Conservation (phyloP, 139 green algal species). For the Chlamydomonas eustigma region DNA sequence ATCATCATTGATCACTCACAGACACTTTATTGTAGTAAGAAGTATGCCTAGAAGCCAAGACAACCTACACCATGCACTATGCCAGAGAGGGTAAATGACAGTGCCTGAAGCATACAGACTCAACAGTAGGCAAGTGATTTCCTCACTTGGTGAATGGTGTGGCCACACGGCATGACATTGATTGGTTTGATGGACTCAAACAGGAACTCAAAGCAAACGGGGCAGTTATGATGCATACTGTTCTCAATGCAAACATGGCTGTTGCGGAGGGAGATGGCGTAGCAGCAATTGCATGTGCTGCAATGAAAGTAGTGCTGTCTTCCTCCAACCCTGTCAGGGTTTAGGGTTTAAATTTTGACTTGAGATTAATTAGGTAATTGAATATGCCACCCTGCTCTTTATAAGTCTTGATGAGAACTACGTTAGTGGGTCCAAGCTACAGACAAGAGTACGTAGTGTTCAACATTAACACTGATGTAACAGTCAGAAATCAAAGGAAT, state of each 20-base stretch:
- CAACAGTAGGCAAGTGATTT: not conserved
- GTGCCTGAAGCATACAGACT: not conserved
- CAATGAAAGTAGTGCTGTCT: slow-evolving; percentile 93
- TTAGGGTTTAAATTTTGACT: not conserved
- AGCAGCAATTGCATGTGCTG: slow-evolving; percentile 86
- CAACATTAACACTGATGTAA: not conserved
- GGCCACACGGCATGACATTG: slow-evolving; percentile 83
- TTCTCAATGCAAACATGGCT: slow-evolving; percentile 87
- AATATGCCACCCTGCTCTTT: not conserved
- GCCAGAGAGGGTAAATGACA: slow-evolving; percentile 5
- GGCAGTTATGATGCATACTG: slow-evolving; percentile 79
- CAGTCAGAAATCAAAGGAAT: not conserved
- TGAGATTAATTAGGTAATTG: not conserved
- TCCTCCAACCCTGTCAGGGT: slow-evolving; percentile 72
- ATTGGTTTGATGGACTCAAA: slow-evolving; percentile 85
- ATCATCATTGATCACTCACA: too few species aligned
- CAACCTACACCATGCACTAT: not conserved
- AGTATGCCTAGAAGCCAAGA: too few species aligned
- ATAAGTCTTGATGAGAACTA: not conserved
- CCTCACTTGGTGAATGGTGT: slow-evolving; percentile 52
- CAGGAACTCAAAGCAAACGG: slow-evolving; percentile 85
- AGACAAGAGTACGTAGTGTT: not conserved
- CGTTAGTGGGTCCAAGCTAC: too few species aligned
- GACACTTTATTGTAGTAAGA: too few species aligned
- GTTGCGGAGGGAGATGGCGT: slow-evolving; percentile 56